Evolutionary conservation across 768 basidiomycete species (phyloP).

Genomic region (Mycena rebaudengoi): DNA sequence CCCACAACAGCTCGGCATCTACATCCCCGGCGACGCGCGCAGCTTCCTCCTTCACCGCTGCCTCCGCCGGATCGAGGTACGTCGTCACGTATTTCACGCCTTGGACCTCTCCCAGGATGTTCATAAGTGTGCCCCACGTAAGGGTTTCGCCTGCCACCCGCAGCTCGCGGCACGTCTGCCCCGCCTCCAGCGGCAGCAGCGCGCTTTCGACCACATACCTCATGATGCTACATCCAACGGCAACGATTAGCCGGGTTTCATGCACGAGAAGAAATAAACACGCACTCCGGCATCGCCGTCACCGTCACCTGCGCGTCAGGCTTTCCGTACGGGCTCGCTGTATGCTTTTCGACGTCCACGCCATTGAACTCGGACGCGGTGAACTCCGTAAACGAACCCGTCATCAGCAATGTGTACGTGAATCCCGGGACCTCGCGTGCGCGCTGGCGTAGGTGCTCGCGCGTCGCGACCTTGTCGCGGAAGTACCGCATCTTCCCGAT

Average conservation of each 20-base stretch:
- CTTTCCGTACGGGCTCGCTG: neutral
- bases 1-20: slow-evolving; percentile 5
- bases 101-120: neutral
- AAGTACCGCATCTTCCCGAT: slow-evolving; percentile 9
- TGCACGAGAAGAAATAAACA: neutral
- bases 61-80: slow-evolving; percentile 1
- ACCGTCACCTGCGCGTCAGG: neutral
- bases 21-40: slow-evolving; percentile 1
- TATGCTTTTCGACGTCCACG: slow-evolving; percentile 3
- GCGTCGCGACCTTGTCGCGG: slow-evolving; percentile 12
- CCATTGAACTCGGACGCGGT: neutral
- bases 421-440: neutral
- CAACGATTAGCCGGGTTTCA: no score
- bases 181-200: neutral
- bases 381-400: neutral
- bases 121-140: neutral
- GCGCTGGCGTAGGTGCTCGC: neutral
- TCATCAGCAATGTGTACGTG: slow-evolving; percentile 1
- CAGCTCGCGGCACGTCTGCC: neutral
- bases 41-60: slow-evolving; percentile 1
- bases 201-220: neutral
- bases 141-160: slow-evolving; percentile 9
- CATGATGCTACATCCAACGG: neutral
- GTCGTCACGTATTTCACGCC: neutral
- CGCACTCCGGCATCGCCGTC: slow-evolving; percentile 9